Base-by-base conservation (phyloP, 768 basidiomycete species). In the Sistotremastrum suecicum region DNA sequence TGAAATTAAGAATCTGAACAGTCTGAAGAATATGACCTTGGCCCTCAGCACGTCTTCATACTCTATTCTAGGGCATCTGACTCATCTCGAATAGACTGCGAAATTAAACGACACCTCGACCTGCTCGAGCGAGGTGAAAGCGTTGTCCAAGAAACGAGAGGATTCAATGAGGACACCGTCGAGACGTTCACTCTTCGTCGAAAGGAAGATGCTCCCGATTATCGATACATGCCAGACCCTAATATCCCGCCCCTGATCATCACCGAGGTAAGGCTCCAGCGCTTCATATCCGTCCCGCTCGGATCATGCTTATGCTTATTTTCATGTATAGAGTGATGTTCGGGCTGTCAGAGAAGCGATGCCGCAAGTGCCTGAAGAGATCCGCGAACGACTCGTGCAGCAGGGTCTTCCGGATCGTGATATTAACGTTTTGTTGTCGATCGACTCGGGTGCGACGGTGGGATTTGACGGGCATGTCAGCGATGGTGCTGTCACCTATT, bases 1-100 rank as follows among this genome's bases (percentile, higher is more conserved):
- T 56, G 94, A 99, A 63, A 78, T 99, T 54, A 99, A 99, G 63
- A 99, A 99, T 55, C 71, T 99, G 38, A 97, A 97, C 58, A 90
- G 89, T 45, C 69, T 95, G 38, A 77, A 76, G 51, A 90, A 83
- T 60, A 81, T 90, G 65, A 74, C 74, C 60, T 70, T 75, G 11
- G 94, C 92, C 8, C 88, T 97, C 43, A 72, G 94, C 95, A 47
- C 10, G 74, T 64, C 39, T 29, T 9, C 43, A 1, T 20, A 20
- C 20, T 20, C 20, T 20, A 20, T 20, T 20, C 20, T 20, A 20
- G 3, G 42, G 4, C n/a, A 11, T 10, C 12, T 41, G 33, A 48
- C 44, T 31, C 41, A 4, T 12, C 5, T 29, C 34, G n/a, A n/a
- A 43, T 53, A 95, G 92, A 71, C 6, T 77, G 76, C 35, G 95